Percentiles rank a stretch among this genome's conserved stretches.
phyloP scores from a whole-genome alignment of 176 grass and related monocot species.

The Bothriochloa decipiens region DNA sequence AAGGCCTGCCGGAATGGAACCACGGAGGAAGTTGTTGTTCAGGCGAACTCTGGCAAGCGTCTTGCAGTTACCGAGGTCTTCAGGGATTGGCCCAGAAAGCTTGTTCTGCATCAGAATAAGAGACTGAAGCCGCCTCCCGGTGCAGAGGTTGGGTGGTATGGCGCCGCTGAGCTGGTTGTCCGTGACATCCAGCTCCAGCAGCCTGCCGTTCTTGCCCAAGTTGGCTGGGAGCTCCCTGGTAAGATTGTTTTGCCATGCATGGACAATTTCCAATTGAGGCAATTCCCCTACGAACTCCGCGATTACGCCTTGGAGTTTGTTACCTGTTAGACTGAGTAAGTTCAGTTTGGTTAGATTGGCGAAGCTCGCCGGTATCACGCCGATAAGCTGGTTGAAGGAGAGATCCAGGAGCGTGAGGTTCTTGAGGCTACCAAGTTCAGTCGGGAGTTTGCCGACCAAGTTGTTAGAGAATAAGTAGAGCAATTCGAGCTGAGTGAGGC shows the following conservation, averaged over 20 bases:
- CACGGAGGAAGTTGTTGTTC: slow-evolving; percentile 62
- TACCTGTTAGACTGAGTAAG: slow-evolving; percentile 51
- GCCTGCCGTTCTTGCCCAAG: slow-evolving; percentile 52
- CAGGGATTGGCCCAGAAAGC: slow-evolving; percentile 61
- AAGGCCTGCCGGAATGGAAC: slow-evolving; percentile 54
- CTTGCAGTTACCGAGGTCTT: slow-evolving; percentile 63
- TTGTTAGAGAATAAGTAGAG: slow-evolving; percentile 44
- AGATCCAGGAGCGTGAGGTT: slow-evolving; percentile 57
- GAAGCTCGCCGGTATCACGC: slow-evolving; percentile 59
- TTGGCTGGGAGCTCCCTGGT: slow-evolving; percentile 51
- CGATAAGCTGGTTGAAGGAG: slow-evolving; percentile 70
- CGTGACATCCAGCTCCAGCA: slow-evolving; percentile 55
- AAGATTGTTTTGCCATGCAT: slow-evolving; percentile 75
- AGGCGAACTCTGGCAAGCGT: slow-evolving; percentile 58
- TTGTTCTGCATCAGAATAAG: slow-evolving; percentile 73
- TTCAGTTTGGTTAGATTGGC: slow-evolving; percentile 37
- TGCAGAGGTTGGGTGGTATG: slow-evolving; percentile 61
- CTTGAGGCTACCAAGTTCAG: slow-evolving; percentile 48
- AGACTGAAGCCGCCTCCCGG: slow-evolving; percentile 36
- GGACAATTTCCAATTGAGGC: slow-evolving; percentile 56
- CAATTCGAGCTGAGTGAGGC: slow-evolving; percentile 26
- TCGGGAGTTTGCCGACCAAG: slow-evolving; percentile 44
- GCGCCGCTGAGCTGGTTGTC: background rate
- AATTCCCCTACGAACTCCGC: slow-evolving; percentile 55
- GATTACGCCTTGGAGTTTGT: slow-evolving; percentile 63